Evolutionary conservation across 176 grass and related monocot species (phyloP), one percentile per base, ranked within the genome.

Genomic region (Rhipidocladum racemiflorum): DNA sequence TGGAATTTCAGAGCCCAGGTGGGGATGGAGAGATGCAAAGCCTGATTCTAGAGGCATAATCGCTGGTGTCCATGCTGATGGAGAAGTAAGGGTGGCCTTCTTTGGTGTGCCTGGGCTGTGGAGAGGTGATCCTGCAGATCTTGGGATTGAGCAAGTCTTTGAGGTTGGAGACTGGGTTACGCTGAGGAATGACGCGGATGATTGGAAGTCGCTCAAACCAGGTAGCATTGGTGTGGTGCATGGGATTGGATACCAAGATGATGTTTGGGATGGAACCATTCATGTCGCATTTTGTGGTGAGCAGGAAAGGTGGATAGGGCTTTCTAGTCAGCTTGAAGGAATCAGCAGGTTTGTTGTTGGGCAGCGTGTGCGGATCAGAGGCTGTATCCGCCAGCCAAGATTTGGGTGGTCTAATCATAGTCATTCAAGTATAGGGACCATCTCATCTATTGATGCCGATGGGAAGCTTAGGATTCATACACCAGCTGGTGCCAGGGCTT

Each of bases 381-480:
- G 74, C 25, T 81, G 29, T 78, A 90, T 99, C 59, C 90, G 78
- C 15, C 97, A 99, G 60, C 97, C 97, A 51, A 89, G 97, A 81
- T 99, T 99, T 75, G 97, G 97, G 71, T 96, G 97, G 97, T 96
- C 93, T 40, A 96, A 93, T 74, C 97, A 93, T 72, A 96, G 72
- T 48, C 89, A 96, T 86, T 90, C 85, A 9, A 99, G 93, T n/a
- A 85, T 99, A 55, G 97, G 97, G 46, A 99, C 93, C 14, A 92
- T 99, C 83, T 95, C 93, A 61, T 99, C 97, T 74, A 87, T 99
- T 45, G 97, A 99, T 56, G 93, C 93, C 7, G 97, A 99, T 91
- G 97, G 93, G 27, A 99, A 94, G 35, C 82, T 99, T 56, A 96
- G 92, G 74, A 99, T 99, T 83, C 92, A 99, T 70, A 99, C 93